Base-by-base conservation (phyloP, 768 basidiomycete species). In the Rhodotorula graminis region DNA sequence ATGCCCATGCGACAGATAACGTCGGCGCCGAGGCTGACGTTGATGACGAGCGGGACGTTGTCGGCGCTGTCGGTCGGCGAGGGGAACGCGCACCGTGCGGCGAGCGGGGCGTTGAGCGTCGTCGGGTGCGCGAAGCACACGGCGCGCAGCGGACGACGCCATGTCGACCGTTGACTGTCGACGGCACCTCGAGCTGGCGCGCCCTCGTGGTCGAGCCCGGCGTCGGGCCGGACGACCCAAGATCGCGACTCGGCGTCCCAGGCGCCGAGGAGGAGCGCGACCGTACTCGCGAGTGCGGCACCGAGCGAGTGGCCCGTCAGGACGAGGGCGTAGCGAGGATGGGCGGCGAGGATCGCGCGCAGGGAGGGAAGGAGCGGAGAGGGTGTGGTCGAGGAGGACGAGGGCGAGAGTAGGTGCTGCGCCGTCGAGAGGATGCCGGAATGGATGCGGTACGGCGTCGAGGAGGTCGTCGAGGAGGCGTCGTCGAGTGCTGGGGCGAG, bases 51-150 rank as follows among this genome's bases (percentile, higher is more conserved):
- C 21, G 75, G 69, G 37, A 37, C 27, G 47, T 46, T 14, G 29
- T 21, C 25, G 42, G 27, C 25, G 62, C 46, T 9, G 37, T 37
- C 37, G 37, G 37, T 37, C 37, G 42, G 16, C 15, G 29, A 16
- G 10, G 64, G 56, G 33, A 65, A 15, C 9, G 71, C 55, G 37
- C 55, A 58, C 8, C 66, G 61, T 9, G 19, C 52, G 3, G 75
- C 65, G 60, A 76, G 71, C 2, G 62, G 44, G 8, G 27, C 49
- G 59, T 70, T 69, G 59, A 72, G 50, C 2, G 71, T 72, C n/a
- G 71, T 67, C 21, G 75, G 75, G 42, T 76, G 75, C 1, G 75
- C 75, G 56, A 76, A 73, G 44, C 62, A 65, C 31, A 76, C 50
- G 0, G 71, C 68, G 27, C 69, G 61, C n/a, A 72, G 10, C 3